Base-by-base conservation (phyloP, 2,329 filamentous ascomycete species). In the Scedosporium dehoogii region DNA sequence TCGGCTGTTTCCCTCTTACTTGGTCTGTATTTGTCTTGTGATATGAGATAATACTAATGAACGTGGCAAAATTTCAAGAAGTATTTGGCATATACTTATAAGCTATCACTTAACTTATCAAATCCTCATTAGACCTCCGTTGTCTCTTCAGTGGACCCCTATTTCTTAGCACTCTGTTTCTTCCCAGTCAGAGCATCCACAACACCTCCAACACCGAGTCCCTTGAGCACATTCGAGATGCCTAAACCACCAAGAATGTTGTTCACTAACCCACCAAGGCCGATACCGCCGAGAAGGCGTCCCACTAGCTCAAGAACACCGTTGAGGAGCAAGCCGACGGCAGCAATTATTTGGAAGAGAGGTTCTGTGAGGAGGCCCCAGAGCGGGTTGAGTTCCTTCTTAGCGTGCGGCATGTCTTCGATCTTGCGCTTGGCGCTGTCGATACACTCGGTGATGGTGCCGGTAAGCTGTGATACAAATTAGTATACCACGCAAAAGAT, bases 331-430 rank as follows among this genome's bases (percentile, higher is more conserved):
- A 96, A 77, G 23, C 92, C 92, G 56, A 96, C 92, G 10, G 90
- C 92, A 7, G 92, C 91, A 58, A 96, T 83, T 72, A 96, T 96
- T 81, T 97, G 92, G 82, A 92, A 91, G 23, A 96, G 79, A 10
- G 92, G 92, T 80, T 96, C 91, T 42, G 85, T 85, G 14, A 94
- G 79, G 58, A 96, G 79, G 33, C 80, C 85, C 91, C 92, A 96
- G 33, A 97, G 85, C 10, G 92, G 92, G 78, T 93, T 96, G 64
- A 96, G 82, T 79, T 93, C 87, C 82, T 96, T 93, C 87, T 96
- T 96, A 53, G 91, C 92, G 68, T 96, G 89, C 5, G 92, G 92
- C 90, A 96, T 94, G 71, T 90, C 89, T 70, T 89, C 86, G 65
- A 96, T 89, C 79, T 90, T 90, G 78, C 88, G 90, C 85, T 92